Evolutionary conservation across 345 rosid genomes (phyloP).

Genomic region (Melaleuca quinquenervia): DNA sequence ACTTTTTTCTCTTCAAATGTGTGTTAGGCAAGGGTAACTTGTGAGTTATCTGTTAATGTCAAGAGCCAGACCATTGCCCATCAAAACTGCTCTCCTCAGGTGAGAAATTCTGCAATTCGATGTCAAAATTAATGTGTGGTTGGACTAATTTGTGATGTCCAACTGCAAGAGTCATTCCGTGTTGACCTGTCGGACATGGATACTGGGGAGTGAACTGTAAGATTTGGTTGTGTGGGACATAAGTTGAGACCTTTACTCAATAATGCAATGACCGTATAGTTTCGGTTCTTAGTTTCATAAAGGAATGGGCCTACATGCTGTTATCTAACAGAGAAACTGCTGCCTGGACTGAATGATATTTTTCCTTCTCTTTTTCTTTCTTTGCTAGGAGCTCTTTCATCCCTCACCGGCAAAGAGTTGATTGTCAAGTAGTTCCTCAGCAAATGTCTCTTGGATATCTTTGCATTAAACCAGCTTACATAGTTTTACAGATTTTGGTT

Average conservation of each 20-base stretch:
- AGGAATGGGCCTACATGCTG: neutral
- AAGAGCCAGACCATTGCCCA: constrained; percentile 48
- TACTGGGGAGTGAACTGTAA: neutral
- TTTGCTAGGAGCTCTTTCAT: neutral
- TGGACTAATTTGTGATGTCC: neutral
- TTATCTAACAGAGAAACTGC: neutral
- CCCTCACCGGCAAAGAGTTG: neutral
- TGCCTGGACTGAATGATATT: neutral
- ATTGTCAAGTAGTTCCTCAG: neutral
- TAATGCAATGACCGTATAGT: neutral
- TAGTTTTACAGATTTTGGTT: neutral
- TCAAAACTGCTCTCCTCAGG: constrained; percentile 60
- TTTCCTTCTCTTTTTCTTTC: neutral
- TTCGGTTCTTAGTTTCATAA: neutral
- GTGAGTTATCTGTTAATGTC: constrained; percentile 63
- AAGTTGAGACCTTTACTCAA: neutral
- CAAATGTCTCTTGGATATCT: neutral
- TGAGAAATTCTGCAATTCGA: constrained; percentile 9
- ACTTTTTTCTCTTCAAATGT: neutral
- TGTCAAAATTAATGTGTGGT: neutral
- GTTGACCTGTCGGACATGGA: neutral
- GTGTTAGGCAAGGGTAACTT: constrained; percentile 52
- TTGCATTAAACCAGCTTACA: neutral
- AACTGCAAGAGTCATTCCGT: neutral
- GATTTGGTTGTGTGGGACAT: neutral